Conservation (phyloP, 176 grass and related monocot genomes). For the Raddia distichophylla region DNA sequence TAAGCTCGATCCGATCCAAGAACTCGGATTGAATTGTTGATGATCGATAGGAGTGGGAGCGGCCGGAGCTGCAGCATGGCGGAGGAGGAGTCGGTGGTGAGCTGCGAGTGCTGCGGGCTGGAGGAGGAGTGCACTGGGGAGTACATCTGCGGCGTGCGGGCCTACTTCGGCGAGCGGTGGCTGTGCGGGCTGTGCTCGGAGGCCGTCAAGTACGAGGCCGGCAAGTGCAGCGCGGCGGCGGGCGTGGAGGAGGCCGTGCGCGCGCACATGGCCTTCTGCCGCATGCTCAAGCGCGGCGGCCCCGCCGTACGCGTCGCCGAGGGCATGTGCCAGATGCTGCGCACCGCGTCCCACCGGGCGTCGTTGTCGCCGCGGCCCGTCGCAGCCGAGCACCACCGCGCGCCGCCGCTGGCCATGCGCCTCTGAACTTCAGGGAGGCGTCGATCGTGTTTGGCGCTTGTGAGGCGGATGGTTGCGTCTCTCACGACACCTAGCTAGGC, state of each 20-base stretch:
- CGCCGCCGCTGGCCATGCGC: background rate
- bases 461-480: background rate
- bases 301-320: slow-evolving; percentile 70
- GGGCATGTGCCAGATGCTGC: slow-evolving; percentile 84
- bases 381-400: background rate
- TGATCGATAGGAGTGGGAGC: background rate
- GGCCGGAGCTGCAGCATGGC: background rate
- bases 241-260: slow-evolving; percentile 55
- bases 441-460: background rate
- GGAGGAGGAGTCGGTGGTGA: slow-evolving; percentile 48
- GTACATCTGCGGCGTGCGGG: slow-evolving; percentile 60
- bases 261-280: slow-evolving; percentile 76
- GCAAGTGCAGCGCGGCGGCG: slow-evolving; percentile 28
- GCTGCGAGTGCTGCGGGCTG: slow-evolving; percentile 83
- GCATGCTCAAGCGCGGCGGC: slow-evolving; percentile 52
- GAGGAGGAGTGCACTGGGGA: slow-evolving; percentile 83
- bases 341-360: slow-evolving; percentile 38
- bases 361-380: background rate
- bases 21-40: too few relatives aligned
- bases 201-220: slow-evolving; percentile 72
- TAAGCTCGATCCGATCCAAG: too few relatives aligned
- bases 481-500: background rate
- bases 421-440: slow-evolving; percentile 7
- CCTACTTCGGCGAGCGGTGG: slow-evolving; percentile 64
- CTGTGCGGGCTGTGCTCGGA: slow-evolving; percentile 85